Conservation (phyloP, 345 rosid genomes). For the Linum trigynum region DNA sequence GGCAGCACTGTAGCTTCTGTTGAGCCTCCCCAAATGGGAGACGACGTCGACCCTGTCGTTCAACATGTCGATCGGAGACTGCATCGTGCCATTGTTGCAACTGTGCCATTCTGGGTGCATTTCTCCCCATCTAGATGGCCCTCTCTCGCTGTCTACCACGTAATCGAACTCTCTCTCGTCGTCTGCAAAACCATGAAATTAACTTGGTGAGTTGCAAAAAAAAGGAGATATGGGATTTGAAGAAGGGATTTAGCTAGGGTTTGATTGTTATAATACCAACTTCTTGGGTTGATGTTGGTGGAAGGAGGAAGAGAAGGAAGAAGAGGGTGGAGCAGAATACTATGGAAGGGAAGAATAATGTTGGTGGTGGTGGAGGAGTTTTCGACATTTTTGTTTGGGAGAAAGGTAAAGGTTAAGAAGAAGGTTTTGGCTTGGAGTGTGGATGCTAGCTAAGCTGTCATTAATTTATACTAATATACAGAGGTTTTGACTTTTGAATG, state of each 20-base stretch:
- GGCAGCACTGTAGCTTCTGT: constrained; percentile 38
- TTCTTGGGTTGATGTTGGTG: not conserved
- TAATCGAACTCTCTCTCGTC: constrained; percentile 59
- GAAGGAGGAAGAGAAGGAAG: no score
- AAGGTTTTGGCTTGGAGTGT: no score
- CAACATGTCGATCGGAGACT: constrained; percentile 74
- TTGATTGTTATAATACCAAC: not conserved
- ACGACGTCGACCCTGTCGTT: constrained; percentile 43
- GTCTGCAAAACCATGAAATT: constrained; percentile 28
- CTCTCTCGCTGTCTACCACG: constrained; percentile 19
- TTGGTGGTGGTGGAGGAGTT: no score
- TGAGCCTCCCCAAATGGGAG: constrained; percentile 41
- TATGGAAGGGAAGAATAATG: no score
- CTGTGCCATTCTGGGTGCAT: constrained; percentile 47
- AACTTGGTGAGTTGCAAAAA: not conserved
- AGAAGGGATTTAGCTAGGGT: no score
- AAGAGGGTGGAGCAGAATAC: no score
- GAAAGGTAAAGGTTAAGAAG: no score
- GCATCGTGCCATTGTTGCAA: constrained; percentile 63
- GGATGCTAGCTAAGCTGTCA: no score
- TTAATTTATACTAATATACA: no score
- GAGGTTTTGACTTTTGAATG: no score
- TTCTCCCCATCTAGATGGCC: constrained; percentile 69
- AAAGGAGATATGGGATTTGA: no score
- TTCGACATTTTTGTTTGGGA: no score